Base-by-base conservation (phyloP, 2,329 filamentous ascomycete species). In the Rhytidhysteron rufulum region DNA sequence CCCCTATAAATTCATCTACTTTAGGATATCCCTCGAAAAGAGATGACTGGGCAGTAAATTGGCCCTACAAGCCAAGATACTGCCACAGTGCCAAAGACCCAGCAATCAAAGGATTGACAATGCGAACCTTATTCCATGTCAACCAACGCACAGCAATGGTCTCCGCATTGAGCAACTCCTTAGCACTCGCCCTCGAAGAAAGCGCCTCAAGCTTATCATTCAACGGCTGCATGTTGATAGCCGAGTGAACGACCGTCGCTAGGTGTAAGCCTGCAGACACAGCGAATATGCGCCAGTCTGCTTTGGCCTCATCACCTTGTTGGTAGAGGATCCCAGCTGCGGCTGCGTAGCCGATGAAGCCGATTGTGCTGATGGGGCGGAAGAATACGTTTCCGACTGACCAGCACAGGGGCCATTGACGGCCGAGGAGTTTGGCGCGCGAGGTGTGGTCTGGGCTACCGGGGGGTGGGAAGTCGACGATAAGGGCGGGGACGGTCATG, bases 371-470 rank as follows among this genome's bases (percentile, higher is more conserved):
- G 43, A 75, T 74, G n/a, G 72, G 72, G 2, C 73, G 66, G 58
- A 76, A 74, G 60, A 75, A 73, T 21, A 63, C 57, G 54, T 74
- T 75, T 42, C 72, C 72, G 8, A 73, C 67, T n/a, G 58, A 58
- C 71, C 71, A 75, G 60, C 71, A 73, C 20, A 70, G 58, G 15
- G 70, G 69, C 72, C 72, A 75, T 58, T 75, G 71, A 9, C 63
- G 62, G 20, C 70, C 72, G 4, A 76, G 68, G 24, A 72, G 65
- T 19, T 60, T 63, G 15, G 70, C 69, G 44, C 70, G 66, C 5
- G 62, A 56, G 3, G 61, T 57, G 49, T 73, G 67, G 8, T 67
- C 63, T 2, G 67, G 61, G 2, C 66, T 62, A 4, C 59, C 61
- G 18, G 69, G 58, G 6, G 58, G 43, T 18, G 70, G 70, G 51